These are phyloP conservation scores for Pyricularia pennisetigena DNA, from an alignment of 2,329 filamentous ascomycete genomes.

Conservation along the genomic window DNA sequence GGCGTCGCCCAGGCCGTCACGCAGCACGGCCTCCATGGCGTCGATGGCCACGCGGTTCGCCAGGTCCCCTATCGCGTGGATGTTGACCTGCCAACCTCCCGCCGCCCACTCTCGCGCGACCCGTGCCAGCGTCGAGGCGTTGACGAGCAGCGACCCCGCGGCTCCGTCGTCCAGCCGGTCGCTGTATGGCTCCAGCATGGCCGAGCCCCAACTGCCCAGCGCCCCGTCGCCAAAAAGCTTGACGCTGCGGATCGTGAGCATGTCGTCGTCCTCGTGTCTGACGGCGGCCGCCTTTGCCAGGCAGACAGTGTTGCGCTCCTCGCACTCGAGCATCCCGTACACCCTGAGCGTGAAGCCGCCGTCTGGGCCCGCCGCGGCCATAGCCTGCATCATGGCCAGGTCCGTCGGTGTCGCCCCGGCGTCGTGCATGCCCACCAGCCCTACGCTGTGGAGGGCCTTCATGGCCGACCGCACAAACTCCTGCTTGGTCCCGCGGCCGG, in stretches of 20 bases:
- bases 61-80: conserved; percentile 63
- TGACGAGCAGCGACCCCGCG: conserved; percentile 56
- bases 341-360: conserved; percentile 49
- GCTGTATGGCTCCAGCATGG: conserved; percentile 59
- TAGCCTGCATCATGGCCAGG: conserved; percentile 40
- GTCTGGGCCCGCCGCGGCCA: conserved; percentile 23
- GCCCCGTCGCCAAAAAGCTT: conserved; percentile 65
- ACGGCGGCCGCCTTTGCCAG: conserved; percentile 36
- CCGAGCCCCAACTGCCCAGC: conserved; percentile 61
- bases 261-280: conserved; percentile 26
- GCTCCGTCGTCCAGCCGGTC: conserved; percentile 44
- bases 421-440: conserved; percentile 60
- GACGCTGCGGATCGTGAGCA: conserved; percentile 50
- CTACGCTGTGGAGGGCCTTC: conserved; percentile 50
- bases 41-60: conserved; percentile 57
- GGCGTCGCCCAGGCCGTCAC: conserved; percentile 18
- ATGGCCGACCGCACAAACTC: conserved; percentile 50
- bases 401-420: conserved; percentile 50
- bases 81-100: conserved; percentile 57
- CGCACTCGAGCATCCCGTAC: conserved; percentile 60
- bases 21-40: conserved; percentile 48
- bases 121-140: conserved; percentile 44
- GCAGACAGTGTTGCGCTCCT: conserved; percentile 54
- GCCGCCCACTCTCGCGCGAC: conserved; percentile 48
- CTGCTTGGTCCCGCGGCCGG: conserved; percentile 39